phyloP scores from a whole-genome alignment of 495 filamentous ascomycete genomes.

The Glarea lozoyensis region DNA sequence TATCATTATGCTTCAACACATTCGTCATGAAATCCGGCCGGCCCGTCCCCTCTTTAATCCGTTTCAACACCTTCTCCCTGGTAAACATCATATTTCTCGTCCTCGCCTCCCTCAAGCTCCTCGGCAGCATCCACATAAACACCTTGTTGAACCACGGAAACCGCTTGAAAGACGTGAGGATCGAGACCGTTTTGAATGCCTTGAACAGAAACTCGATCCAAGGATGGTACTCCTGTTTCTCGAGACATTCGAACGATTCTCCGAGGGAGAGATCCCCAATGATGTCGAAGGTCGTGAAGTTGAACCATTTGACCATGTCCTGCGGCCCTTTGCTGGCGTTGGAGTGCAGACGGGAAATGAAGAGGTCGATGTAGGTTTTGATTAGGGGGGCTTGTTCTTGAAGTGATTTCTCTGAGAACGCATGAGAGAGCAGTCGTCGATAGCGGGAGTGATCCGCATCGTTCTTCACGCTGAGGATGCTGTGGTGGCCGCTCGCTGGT shows the following conservation, averaged over 20 bases:
- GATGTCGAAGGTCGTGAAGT: conserved; percentile 38
- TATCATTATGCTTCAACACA: not conserved
- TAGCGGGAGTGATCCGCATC: conserved; percentile 28
- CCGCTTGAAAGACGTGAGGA: not conserved
- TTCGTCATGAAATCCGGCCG: not conserved
- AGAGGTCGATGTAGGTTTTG: conserved; percentile 34
- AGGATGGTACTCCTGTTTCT: conserved; percentile 31
- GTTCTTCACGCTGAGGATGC: not conserved
- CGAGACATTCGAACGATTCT: conserved; percentile 33
- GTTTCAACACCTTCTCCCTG: not conserved
- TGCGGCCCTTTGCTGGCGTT: not conserved
- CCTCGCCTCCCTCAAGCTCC: not conserved
- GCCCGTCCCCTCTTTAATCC: not conserved
- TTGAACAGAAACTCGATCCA: conserved; percentile 27
- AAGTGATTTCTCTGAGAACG: conserved; percentile 42
- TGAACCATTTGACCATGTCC: conserved; percentile 34
- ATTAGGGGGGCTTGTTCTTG: conserved; percentile 39
- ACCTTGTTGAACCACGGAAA: not conserved
- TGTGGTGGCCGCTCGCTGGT: not conserved
- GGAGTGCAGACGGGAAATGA: not conserved
- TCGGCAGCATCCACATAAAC: not conserved
- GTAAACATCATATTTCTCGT: not conserved
- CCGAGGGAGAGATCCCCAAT: conserved; percentile 35
- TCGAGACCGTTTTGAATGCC: conserved; percentile 3
- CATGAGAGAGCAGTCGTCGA: conserved; percentile 40